Evolutionary conservation across 164 flowering plant genomes (phyloP).

Genomic region (Taxillus chinensis): DNA sequence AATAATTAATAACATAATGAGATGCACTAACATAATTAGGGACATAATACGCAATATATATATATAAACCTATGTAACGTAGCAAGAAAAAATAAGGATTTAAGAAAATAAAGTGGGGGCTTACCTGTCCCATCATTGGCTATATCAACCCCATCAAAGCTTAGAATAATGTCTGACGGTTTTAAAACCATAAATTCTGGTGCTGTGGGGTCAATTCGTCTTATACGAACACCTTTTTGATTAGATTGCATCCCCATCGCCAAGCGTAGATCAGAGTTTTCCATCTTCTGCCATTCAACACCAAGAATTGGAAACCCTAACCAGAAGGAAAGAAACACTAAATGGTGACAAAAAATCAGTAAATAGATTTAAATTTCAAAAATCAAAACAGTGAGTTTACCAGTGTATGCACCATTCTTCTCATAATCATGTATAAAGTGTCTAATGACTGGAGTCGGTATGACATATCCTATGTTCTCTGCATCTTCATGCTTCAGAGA

Average conservation of each 20-base stretch:
- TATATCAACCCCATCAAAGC: slow-evolving; percentile 1
- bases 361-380: neutral
- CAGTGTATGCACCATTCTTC: slow-evolving; percentile 61
- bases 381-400: neutral
- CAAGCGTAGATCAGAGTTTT: neutral
- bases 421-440: slow-evolving; percentile 94
- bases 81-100: too few species aligned
- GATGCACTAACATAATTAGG: too few species aligned
- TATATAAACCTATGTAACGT: too few species aligned
- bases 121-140: slow-evolving; percentile 6
- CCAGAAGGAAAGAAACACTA: neutral
- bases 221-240: slow-evolving; percentile 2
- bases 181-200: slow-evolving; percentile 2
- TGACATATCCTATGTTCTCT: slow-evolving; percentile 97
- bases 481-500: slow-evolving; percentile 95
- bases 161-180: neutral
- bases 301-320: slow-evolving; percentile 3
- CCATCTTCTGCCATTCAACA: slow-evolving; percentile 3
- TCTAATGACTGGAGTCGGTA: slow-evolving; percentile 92
- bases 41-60: too few species aligned
- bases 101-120: neutral
- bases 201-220: slow-evolving; percentile 3
- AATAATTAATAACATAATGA: too few species aligned
- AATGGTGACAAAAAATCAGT: neutral
- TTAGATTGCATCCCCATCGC: neutral